Evolutionary conservation across 306 rosid species (phyloP), one percentile per base, ranked within the genome.

Genomic region (Citrullus amarus): DNA sequence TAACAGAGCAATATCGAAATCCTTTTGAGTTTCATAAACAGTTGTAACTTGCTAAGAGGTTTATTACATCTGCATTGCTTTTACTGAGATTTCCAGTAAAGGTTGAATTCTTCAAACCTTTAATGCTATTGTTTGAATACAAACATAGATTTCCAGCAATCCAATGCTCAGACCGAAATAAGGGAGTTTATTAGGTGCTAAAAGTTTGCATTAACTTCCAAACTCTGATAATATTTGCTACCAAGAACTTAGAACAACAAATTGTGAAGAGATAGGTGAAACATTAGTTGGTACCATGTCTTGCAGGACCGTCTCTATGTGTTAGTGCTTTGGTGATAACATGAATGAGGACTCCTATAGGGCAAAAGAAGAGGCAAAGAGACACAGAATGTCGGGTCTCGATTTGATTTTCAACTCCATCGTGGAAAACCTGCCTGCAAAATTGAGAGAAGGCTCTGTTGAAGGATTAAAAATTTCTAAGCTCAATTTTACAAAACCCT

Each of bases 341-440:
- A 87, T 95, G 99, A 78, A 89, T 58, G 66, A 92, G 88, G 82
- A 95, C 90, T 87, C 99, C 99, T 81, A 91, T 70, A 28, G 97
- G 99, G 48, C 99, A 95, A 82, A 87, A 89, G 84, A 95, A 88
- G 79, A 95, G 88, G 83, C 99, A 92, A 74, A 95, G 85, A 28
- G 90, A 91, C 77, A 92, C 87, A 0, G 99, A 92, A 85, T 92
- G 97, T 67, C 99, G 85, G 30, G 97, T 95, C 87, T 92, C 97
- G 13, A 95, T 81, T 79, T 89, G 62, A 75, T 95, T 95, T 84
- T 85, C 85, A 55, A 61, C 81, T 79, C 99, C 97, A 41, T 92
- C 97, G 11, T 70, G 88, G 80, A 85, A 92, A 83, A 95, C 89
- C 39, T 91, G 91, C 92, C 97, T 95, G 95, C 9, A 83, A 30